These are phyloP conservation scores for Cyclotella atomus DNA, from an alignment of 108 stramenopile species.

Conservation along the genomic window DNA sequence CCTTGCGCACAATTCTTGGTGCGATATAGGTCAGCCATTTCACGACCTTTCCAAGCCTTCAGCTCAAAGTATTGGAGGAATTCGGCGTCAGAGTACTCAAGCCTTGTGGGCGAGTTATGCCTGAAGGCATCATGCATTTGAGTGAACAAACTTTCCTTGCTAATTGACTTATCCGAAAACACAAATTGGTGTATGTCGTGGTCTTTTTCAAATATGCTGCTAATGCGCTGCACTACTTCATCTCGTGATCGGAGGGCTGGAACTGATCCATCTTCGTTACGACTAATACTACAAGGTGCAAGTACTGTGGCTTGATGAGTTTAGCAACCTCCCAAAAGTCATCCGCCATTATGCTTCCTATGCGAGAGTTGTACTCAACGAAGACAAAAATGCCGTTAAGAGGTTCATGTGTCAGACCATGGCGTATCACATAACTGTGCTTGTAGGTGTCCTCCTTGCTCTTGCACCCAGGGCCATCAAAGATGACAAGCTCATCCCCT, in stretches of 20 bases:
- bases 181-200: slow-evolving; percentile 15
- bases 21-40: slow-evolving; percentile 23
- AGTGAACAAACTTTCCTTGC: slow-evolving; percentile 21
- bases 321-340: slow-evolving; percentile 32
- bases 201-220: slow-evolving; percentile 10
- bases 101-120: not conserved
- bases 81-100: slow-evolving; percentile 25
- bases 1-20: slow-evolving; percentile 22
- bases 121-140: slow-evolving; percentile 9
- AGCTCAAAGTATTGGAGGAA: slow-evolving; percentile 33
- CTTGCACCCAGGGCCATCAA: slow-evolving; percentile 28
- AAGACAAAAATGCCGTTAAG: slow-evolving; percentile 22
- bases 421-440: slow-evolving; percentile 29
- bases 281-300: slow-evolving; percentile 18
- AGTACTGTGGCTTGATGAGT: slow-evolving; percentile 29
- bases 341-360: slow-evolving; percentile 22
- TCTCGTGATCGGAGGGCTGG: not conserved
- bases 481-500: slow-evolving; percentile 22
- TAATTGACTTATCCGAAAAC: slow-evolving; percentile 14
- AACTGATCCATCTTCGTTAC: slow-evolving; percentile 31
- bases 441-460: slow-evolving; percentile 25
- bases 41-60: slow-evolving; percentile 33
- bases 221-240: slow-evolving; percentile 11
- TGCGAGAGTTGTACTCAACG: slow-evolving; percentile 23
- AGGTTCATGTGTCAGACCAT: slow-evolving; percentile 21